Evolutionary conservation across 2,329 filamentous ascomycete genomes (phyloP).

Genomic region (Raffaelea arxii): DNA sequence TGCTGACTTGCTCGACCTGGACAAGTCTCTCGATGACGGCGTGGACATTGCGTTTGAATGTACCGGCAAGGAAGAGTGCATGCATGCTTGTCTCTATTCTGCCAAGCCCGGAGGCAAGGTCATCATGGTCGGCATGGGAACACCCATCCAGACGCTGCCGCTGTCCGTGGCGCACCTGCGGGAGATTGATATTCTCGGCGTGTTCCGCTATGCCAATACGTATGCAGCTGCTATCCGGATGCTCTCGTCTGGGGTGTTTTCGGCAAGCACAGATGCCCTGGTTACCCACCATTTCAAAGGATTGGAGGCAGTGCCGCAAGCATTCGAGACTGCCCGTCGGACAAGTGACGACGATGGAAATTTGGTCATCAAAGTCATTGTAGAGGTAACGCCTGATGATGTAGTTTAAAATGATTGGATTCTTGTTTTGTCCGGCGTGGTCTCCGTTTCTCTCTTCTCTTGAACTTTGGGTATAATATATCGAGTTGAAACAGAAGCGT

Average conservation of each 20-base stretch:
- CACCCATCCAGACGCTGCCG: slow-evolving; percentile 63
- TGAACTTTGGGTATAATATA: no score
- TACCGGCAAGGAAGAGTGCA: slow-evolving; percentile 65
- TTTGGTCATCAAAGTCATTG: slow-evolving; percentile 66
- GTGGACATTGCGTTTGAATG: slow-evolving; percentile 67
- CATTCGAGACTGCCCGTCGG: slow-evolving; percentile 61
- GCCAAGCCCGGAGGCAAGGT: slow-evolving; percentile 61
- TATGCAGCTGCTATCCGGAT: slow-evolving; percentile 61
- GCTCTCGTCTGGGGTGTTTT: slow-evolving; percentile 42
- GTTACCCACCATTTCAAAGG: slow-evolving; percentile 66
- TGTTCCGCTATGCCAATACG: slow-evolving; percentile 70
- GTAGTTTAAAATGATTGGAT: no score
- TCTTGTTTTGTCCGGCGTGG: no score
- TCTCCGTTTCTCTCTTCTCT: no score
- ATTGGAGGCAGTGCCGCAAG: slow-evolving; percentile 48
- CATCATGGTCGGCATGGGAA: slow-evolving; percentile 73
- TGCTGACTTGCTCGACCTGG: slow-evolving; percentile 35
- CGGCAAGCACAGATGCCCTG: slow-evolving; percentile 40
- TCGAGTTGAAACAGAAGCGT: no score
- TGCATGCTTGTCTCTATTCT: slow-evolving; percentile 66
- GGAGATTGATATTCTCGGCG: slow-evolving; percentile 69
- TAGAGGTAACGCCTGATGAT: no score
- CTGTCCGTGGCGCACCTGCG: slow-evolving; percentile 62
- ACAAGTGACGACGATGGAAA: slow-evolving; percentile 59
- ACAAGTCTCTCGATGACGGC: slow-evolving; percentile 50